phyloP scores from a whole-genome alignment of 306 rosid species.

The Acmispon strigosus region DNA sequence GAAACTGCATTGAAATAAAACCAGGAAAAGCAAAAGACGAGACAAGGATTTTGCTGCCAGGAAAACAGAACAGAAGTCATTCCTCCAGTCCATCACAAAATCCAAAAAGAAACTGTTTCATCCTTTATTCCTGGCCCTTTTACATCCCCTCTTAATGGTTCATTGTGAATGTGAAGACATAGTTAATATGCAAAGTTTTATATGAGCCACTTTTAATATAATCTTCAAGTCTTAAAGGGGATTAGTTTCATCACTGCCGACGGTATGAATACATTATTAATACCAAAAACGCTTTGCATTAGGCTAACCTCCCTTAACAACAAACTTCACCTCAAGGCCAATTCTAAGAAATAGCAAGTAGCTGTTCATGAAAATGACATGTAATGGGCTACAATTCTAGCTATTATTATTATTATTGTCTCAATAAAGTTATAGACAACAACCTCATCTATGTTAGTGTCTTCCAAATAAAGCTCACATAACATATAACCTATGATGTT shows the following conservation, averaged over 20 bases:
- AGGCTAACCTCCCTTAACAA: neutral
- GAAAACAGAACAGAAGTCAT: neutral
- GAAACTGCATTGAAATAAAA: constrained; percentile 29
- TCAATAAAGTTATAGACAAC: constrained; percentile 8
- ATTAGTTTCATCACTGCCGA: no score
- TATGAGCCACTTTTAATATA: no score
- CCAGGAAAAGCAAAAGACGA: constrained; percentile 37
- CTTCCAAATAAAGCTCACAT: neutral
- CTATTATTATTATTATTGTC: constrained; percentile 9
- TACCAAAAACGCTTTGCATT: no score
- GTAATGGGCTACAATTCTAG: neutral
- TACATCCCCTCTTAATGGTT: neutral
- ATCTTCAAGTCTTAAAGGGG: no score
- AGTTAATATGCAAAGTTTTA: constrained; percentile 9
- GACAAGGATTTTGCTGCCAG: constrained; percentile 3
- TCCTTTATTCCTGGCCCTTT: constrained; percentile 18
- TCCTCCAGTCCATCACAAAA: constrained; percentile 7
- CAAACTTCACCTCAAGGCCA: constrained; percentile 4
- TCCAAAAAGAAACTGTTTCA: constrained; percentile 10
- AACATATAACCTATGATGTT: neutral
- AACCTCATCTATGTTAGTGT: constrained; percentile 10
- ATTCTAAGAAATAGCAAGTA: neutral
- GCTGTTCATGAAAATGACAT: constrained; percentile 23
- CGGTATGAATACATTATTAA: no score
- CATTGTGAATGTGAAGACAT: neutral